Evolutionary conservation across 805 yeast species (phyloP).

Genomic region (Scheffersomyces spartinae): DNA sequence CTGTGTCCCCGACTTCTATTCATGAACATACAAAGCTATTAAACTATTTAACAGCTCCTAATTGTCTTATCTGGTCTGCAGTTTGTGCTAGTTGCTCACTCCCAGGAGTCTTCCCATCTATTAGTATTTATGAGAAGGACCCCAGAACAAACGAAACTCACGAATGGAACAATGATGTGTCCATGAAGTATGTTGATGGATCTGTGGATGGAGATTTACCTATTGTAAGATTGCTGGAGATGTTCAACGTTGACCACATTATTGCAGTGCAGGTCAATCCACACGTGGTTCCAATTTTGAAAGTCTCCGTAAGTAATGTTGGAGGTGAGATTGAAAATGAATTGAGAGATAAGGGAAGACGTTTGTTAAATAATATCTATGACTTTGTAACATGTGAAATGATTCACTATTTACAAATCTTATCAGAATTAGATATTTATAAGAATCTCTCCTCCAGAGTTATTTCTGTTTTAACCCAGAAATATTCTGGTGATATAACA

Average conservation of each 20-base stretch:
- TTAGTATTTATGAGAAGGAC: conserved; percentile 75
- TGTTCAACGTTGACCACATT: conserved; percentile 96
- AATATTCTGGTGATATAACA: conserved; percentile 89
- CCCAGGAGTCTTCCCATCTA: conserved; percentile 84
- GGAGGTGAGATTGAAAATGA: conserved; percentile 62
- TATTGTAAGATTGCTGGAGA: conserved; percentile 77
- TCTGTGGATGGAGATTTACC: conserved; percentile 94
- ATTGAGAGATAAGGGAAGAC: conserved; percentile 42
- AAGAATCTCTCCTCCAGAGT: conserved; percentile 62
- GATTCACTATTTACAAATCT: conserved; percentile 63
- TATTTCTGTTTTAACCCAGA: conserved; percentile 69
- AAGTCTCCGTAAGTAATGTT: conserved; percentile 51
- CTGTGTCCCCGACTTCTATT: conserved; percentile 83
- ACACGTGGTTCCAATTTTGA: conserved; percentile 83
- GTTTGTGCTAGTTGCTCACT: conserved; percentile 91
- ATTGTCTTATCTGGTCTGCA: conserved; percentile 77
- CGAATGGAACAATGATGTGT: conserved; percentile 70
- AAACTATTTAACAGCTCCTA: conserved; percentile 70
- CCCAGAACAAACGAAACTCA: conserved; percentile 57
- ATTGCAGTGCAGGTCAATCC: conserved; percentile 97
- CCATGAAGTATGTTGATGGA: conserved; percentile 86
- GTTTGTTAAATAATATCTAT: conserved; percentile 40
- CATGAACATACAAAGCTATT: conserved; percentile 86
- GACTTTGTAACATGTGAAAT: conserved; percentile 58
- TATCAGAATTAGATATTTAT: conserved; percentile 66